A percentile compares a stretch with the other conserved stretches of the same genome.
These are phyloP conservation scores for Pseudogymnoascus sp. DNA, from an alignment of 2,329 filamentous ascomycete species.

Conservation along the genomic window DNA sequence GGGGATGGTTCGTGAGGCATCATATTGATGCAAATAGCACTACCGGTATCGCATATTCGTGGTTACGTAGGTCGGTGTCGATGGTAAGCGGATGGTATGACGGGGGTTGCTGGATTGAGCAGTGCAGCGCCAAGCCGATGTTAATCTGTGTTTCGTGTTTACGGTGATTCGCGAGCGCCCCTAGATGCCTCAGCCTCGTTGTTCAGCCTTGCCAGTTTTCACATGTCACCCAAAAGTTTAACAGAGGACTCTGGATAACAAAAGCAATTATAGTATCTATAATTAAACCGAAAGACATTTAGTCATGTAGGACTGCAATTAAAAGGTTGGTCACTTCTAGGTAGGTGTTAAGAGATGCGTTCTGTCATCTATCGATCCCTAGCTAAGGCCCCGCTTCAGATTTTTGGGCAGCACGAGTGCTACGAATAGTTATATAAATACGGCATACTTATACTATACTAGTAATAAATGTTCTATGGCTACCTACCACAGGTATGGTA, in stretches of 20 bases:
- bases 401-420: neutral
- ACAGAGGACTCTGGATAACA: too few relatives aligned
- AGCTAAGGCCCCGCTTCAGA: too few relatives aligned
- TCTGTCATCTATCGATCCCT: too few relatives aligned
- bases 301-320: too few relatives aligned
- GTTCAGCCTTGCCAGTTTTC: neutral
- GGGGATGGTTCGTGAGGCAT: constrained; percentile 8
- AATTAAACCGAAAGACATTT: too few relatives aligned
- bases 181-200: neutral
- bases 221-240: neutral
- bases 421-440: neutral
- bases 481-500: neutral
- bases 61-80: neutral
- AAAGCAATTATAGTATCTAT: too few relatives aligned
- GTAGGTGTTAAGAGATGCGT: too few relatives aligned
- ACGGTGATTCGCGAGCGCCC: neutral
- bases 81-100: neutral
- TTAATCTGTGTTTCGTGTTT: neutral
- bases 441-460: neutral
- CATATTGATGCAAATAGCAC: constrained; percentile 7
- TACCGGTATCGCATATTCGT: constrained; percentile 5
- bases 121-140: neutral
- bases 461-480: neutral
- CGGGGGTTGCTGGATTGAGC: neutral
- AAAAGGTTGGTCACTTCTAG: too few relatives aligned